phyloP scores from a whole-genome alignment of 176 grass and related monocot genomes.

The Elymus sibiricus region DNA sequence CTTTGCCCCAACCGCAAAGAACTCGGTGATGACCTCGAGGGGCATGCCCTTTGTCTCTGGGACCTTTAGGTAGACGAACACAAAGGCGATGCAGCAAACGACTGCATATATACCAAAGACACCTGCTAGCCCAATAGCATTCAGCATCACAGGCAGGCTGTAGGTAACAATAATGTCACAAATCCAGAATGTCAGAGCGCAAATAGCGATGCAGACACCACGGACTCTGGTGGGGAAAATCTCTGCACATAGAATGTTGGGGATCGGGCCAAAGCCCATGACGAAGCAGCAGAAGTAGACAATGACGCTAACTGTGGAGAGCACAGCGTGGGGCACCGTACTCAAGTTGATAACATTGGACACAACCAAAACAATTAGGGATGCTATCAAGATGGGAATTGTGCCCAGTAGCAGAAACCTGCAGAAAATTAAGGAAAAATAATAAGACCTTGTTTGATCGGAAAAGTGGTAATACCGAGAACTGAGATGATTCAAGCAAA shows the following conservation, averaged over 20 bases:
- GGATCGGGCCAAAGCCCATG: conserved; percentile 88
- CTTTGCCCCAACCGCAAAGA: conserved; percentile 67
- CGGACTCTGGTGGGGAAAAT: conserved; percentile 89
- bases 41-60: conserved; percentile 95
- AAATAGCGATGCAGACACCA: conserved; percentile 81
- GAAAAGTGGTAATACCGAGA: neutral
- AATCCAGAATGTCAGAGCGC: conserved; percentile 74
- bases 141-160: conserved; percentile 77
- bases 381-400: conserved; percentile 74
- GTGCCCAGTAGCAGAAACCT: conserved; percentile 80
- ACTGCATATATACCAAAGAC: conserved; percentile 79
- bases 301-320: conserved; percentile 79
- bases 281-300: conserved; percentile 88
- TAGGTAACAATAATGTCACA: conserved; percentile 83
- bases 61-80: conserved; percentile 83
- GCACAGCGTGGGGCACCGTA: conserved; percentile 51
- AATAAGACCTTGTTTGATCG: too few relatives aligned
- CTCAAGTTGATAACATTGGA: conserved; percentile 61
- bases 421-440: neutral
- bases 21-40: conserved; percentile 86
- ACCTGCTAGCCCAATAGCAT: conserved; percentile 74
- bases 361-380: conserved; percentile 67
- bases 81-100: conserved; percentile 61
- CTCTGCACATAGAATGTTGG: conserved; percentile 88
- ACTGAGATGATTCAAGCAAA: neutral